Evolutionary conservation across 352 stramenopile species (phyloP).

Genomic region (Phytopythium oedochilum): DNA sequence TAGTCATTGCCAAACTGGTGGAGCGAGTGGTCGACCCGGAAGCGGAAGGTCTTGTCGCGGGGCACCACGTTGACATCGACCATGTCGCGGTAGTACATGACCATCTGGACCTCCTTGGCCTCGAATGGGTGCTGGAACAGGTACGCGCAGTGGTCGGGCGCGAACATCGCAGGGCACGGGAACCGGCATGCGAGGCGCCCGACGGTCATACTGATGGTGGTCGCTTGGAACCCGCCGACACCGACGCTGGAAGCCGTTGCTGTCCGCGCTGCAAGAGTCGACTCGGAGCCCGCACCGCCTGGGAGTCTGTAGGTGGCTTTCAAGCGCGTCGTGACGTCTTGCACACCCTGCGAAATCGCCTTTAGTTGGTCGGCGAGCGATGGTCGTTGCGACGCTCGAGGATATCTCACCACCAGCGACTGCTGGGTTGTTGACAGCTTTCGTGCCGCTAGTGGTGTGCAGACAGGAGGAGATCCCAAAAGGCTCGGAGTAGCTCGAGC

Average conservation of each 20-base stretch:
- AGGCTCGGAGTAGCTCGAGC: not conserved
- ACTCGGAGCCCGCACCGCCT: not conserved
- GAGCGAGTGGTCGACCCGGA: conserved; percentile 34
- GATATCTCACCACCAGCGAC: not conserved
- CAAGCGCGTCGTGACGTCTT: conserved; percentile 50
- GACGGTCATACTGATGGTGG: conserved; percentile 42
- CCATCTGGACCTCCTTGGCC: conserved; percentile 59
- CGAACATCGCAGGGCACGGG: conserved; percentile 50
- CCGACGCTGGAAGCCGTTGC: not conserved
- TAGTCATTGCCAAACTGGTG: conserved; percentile 68
- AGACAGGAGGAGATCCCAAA: too few relatives aligned
- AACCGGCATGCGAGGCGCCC: conserved; percentile 60
- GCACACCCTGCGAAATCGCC: conserved; percentile 38
- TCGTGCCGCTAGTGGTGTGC: not conserved
- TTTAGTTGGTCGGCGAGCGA: conserved; percentile 66
- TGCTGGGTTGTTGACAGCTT: not conserved
- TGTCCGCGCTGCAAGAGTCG: not conserved
- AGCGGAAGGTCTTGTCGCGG: conserved; percentile 38
- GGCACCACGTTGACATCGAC: conserved; percentile 31
- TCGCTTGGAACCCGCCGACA: conserved; percentile 28
- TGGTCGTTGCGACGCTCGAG: conserved; percentile 15
- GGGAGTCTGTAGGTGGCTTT: conserved; percentile 34
- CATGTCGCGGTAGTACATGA: conserved; percentile 80
- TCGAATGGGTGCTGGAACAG: conserved; percentile 73
- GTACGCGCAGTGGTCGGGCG: conserved; percentile 47